Percentiles rank a stretch among this genome's conserved stretches.
Evolutionary conservation across 2,329 filamentous ascomycete genomes (phyloP).

Genomic region (Apiospora kogelbergensis): DNA sequence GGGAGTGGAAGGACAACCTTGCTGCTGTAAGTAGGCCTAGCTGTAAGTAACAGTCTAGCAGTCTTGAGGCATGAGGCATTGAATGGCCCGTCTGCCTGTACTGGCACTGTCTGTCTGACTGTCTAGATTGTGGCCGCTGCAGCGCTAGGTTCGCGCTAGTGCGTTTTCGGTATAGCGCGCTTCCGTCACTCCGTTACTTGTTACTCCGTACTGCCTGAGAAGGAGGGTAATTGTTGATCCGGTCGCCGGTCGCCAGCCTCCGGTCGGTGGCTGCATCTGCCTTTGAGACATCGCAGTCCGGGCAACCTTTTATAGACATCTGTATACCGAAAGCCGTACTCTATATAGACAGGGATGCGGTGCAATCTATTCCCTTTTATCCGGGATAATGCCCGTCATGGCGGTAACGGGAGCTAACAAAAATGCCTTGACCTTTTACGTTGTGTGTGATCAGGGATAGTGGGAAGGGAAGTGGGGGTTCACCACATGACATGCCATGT

Average conservation of each 20-base stretch:
- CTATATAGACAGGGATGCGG: neutral
- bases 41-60: too few relatives aligned
- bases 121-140: too few relatives aligned
- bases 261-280: neutral
- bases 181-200: neutral
- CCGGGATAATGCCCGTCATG: neutral
- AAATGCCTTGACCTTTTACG: neutral
- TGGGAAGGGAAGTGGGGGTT: neutral
- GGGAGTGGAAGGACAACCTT: too few relatives aligned
- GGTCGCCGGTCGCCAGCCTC: neutral
- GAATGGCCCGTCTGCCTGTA: neutral
- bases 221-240: neutral
- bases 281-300: neutral
- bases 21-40: too few relatives aligned
- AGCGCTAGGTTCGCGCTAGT: neutral
- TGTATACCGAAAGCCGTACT: too few relatives aligned
- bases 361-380: neutral
- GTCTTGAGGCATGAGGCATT: too few relatives aligned
- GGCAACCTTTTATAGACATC: neutral
- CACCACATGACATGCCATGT: neutral
- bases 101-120: too few relatives aligned
- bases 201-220: neutral
- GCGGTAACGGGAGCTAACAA: neutral
- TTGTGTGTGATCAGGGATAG: neutral
- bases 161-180: neutral